A percentile compares a stretch with the other conserved stretches of the same genome.
phyloP scores from a whole-genome alignment of 345 rosid species.

The Reutealis trisperma region DNA sequence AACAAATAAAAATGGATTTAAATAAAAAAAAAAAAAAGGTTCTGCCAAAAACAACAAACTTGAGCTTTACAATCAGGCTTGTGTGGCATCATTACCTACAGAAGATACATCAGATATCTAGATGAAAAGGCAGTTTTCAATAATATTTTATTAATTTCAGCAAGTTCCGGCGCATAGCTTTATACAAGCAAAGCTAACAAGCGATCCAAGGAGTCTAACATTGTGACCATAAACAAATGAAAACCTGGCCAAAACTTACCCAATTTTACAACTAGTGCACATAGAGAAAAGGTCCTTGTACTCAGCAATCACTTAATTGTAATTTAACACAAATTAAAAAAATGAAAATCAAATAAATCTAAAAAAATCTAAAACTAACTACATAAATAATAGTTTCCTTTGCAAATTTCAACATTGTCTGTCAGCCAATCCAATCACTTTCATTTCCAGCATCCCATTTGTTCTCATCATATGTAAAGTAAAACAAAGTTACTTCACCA shows the following conservation, averaged over 20 bases:
- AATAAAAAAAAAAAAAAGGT: too few relatives aligned
- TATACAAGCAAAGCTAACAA: neutral
- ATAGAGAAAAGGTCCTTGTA: neutral
- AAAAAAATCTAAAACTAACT: neutral
- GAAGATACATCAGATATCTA: neutral
- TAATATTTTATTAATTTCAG: neutral
- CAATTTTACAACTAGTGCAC: neutral
- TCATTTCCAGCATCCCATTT: neutral
- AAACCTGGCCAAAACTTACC: neutral
- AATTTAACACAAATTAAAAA: neutral
- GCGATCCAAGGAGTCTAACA: neutral
- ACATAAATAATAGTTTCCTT: neutral
- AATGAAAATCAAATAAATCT: neutral
- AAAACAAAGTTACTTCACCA: neutral
- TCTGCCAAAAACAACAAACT: neutral
- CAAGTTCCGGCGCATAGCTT: neutral
- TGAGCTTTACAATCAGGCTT: neutral
- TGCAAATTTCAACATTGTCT: neutral
- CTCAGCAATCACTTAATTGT: neutral
- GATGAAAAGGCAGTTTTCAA: neutral
- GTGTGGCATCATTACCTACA: neutral
- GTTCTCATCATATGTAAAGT: neutral
- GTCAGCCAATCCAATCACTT: neutral
- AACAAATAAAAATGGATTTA: too few relatives aligned
- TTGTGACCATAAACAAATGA: neutral